phyloP scores from a whole-genome alignment of 2,329 filamentous ascomycete genomes.

The Colletotrichum sp. region DNA sequence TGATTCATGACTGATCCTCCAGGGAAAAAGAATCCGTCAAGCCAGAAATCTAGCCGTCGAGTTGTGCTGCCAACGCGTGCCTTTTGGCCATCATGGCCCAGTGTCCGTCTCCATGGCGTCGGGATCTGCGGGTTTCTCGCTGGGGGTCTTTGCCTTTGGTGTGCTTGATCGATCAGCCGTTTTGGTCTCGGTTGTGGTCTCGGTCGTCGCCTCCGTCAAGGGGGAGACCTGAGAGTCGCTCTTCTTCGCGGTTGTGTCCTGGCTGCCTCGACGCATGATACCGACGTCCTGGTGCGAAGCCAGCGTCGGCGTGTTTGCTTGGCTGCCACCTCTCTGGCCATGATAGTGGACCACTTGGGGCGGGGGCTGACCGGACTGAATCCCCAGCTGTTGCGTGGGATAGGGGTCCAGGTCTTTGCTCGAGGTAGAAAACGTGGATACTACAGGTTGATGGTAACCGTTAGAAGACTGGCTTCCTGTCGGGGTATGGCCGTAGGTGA shows the following conservation, averaged over 20 bases:
- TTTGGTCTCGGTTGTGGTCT: conserved; percentile 40
- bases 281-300: conserved; percentile 56
- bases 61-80: neutral
- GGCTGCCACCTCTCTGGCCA: conserved; percentile 70
- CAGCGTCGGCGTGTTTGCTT: conserved; percentile 67
- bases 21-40: neutral
- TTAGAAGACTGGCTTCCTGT: conserved; percentile 47
- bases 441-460: conserved; percentile 71
- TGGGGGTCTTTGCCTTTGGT: conserved; percentile 26
- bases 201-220: conserved; percentile 39
- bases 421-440: conserved; percentile 73
- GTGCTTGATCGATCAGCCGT: conserved; percentile 29
- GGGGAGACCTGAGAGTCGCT: conserved; percentile 41
- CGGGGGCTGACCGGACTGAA: conserved; percentile 65
- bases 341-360: conserved; percentile 73
- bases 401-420: conserved; percentile 74
- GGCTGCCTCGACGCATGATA: conserved; percentile 52
- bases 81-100: conserved; percentile 28
- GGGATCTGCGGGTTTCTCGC: conserved; percentile 22
- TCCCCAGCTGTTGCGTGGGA: conserved; percentile 67
- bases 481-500: conserved; percentile 21
- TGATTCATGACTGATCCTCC: conserved; percentile 11
- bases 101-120: conserved; percentile 28
- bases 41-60: neutral
- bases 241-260: conserved; percentile 45